Evolutionary conservation across 768 basidiomycete genomes (phyloP).

Genomic region (Suillus clintonianus): DNA sequence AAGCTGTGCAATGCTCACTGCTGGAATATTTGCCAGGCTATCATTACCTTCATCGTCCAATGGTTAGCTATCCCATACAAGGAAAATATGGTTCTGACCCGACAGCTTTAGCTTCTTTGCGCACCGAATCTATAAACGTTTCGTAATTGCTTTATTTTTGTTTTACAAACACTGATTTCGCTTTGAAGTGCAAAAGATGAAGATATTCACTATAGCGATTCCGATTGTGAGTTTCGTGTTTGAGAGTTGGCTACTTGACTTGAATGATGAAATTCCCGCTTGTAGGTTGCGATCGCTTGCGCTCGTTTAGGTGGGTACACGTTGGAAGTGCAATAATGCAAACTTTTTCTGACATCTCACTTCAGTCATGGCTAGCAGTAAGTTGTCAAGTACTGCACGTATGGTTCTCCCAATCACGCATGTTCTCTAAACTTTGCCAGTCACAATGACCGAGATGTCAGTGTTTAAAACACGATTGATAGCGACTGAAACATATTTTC

Average conservation of each 20-base stretch:
- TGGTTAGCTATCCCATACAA: conserved; percentile 2
- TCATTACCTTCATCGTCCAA: conserved; percentile 27
- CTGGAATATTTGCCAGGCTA: conserved; percentile 15
- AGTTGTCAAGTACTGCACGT: not conserved
- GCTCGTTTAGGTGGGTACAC: conserved; percentile 17
- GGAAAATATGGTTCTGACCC: not conserved
- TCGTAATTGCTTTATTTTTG: not conserved
- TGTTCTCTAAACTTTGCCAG: conserved; percentile 12
- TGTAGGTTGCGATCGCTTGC: conserved; percentile 17
- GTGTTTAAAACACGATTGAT: not conserved
- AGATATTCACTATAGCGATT: conserved; percentile 13
- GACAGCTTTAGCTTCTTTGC: conserved; percentile 21
- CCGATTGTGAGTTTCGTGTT: conserved; percentile 13
- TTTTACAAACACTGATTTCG: not conserved
- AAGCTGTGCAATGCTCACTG: not conserved
- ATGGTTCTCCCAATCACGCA: not conserved
- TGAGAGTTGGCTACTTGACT: not conserved
- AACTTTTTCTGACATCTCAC: not conserved
- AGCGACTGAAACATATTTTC: not conserved
- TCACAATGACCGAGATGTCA: conserved; percentile 23
- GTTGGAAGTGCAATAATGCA: not conserved
- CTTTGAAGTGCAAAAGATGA: conserved; percentile 15
- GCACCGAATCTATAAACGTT: conserved; percentile 26
- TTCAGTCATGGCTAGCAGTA: conserved; percentile 22
- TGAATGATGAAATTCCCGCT: not conserved